phyloP scores from a whole-genome alignment of 2,329 filamentous ascomycete genomes.

The Ophiocordyceps sinensis region DNA sequence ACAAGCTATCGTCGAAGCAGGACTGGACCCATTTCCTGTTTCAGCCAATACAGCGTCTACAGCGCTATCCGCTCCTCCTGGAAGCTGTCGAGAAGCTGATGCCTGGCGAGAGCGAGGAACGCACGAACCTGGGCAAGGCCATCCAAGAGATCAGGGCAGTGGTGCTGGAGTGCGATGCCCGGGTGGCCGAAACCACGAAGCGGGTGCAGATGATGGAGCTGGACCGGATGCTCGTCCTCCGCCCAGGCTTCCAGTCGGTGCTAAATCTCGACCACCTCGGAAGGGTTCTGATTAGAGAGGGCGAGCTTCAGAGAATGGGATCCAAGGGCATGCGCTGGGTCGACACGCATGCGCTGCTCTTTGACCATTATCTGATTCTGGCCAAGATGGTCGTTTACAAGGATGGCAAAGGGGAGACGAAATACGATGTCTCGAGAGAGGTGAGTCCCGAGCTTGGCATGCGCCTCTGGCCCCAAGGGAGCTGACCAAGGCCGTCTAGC shows the following conservation, averaged over 20 bases:
- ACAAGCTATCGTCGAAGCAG: slow-evolving; percentile 68
- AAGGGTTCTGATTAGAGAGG: slow-evolving; percentile 74
- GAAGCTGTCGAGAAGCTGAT: slow-evolving; percentile 75
- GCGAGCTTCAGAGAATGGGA: slow-evolving; percentile 78
- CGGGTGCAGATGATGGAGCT: slow-evolving; percentile 83
- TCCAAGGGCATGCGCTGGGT: slow-evolving; percentile 85
- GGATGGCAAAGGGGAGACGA: slow-evolving; percentile 56
- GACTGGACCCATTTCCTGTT: slow-evolving; percentile 94
- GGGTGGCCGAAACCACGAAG: slow-evolving; percentile 83
- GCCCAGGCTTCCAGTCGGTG: slow-evolving; percentile 78
- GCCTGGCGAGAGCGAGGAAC: slow-evolving; percentile 74
- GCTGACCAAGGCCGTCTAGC: slow-evolving; percentile 28
- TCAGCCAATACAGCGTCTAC: slow-evolving; percentile 79
- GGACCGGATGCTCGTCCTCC: slow-evolving; percentile 65
- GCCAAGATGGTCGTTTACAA: slow-evolving; percentile 66
- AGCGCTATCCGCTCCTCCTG: slow-evolving; percentile 76
- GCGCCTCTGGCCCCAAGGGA: background rate
- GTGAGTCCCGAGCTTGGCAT: slow-evolving; percentile 25
- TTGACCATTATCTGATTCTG: slow-evolving; percentile 91
- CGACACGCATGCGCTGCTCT: slow-evolving; percentile 83
- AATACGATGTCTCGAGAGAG: slow-evolving; percentile 89
- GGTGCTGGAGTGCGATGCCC: slow-evolving; percentile 78
- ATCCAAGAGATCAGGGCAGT: slow-evolving; percentile 87
- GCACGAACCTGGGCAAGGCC: slow-evolving; percentile 65
- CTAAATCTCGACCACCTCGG: slow-evolving; percentile 91